phyloP scores from a whole-genome alignment of 257 asterid genomes.

The Oldenlandia corymbosa region DNA sequence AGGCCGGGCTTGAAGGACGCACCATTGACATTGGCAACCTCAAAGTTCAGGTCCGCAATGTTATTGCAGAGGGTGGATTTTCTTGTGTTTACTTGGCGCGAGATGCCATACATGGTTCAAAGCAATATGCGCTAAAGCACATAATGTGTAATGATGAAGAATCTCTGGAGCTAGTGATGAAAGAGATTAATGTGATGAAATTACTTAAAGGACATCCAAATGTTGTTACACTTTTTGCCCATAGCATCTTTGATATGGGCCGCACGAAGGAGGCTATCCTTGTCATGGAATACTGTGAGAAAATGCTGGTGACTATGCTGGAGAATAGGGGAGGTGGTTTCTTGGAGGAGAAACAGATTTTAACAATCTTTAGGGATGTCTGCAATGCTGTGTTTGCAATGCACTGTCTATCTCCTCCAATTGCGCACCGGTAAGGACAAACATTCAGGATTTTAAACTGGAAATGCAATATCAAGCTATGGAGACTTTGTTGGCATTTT shows the following conservation, averaged over 20 bases:
- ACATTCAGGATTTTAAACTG: slow-evolving; percentile 6
- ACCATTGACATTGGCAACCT: slow-evolving; percentile 68
- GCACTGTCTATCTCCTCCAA: slow-evolving; percentile 86
- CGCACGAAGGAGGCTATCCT: slow-evolving; percentile 92
- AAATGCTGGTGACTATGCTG: slow-evolving; percentile 75
- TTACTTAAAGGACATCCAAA: slow-evolving; percentile 89
- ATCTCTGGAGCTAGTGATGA: slow-evolving; percentile 59
- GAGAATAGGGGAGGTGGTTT: slow-evolving; percentile 90
- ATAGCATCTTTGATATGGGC: slow-evolving; percentile 82
- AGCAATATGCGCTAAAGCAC: slow-evolving; percentile 91
- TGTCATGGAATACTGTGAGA: slow-evolving; percentile 92
- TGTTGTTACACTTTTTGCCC: slow-evolving; percentile 63
- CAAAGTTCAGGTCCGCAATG: slow-evolving; percentile 80
- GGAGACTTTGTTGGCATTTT: not conserved
- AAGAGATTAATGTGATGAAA: slow-evolving; percentile 88
- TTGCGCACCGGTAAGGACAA: slow-evolving; percentile 82
- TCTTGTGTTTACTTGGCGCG: slow-evolving; percentile 87
- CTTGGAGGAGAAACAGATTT: slow-evolving; percentile 86
- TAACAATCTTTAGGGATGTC: slow-evolving; percentile 70
- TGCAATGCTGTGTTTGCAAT: slow-evolving; percentile 92
- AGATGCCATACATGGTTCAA: slow-evolving; percentile 71
- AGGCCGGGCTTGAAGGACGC: slow-evolving; percentile 93
- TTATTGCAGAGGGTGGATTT: slow-evolving; percentile 96
- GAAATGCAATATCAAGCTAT: not conserved
- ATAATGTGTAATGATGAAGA: slow-evolving; percentile 90